phyloP scores from a whole-genome alignment of 805 yeast genomes.

The Metschnikowia aberdeeniae region DNA sequence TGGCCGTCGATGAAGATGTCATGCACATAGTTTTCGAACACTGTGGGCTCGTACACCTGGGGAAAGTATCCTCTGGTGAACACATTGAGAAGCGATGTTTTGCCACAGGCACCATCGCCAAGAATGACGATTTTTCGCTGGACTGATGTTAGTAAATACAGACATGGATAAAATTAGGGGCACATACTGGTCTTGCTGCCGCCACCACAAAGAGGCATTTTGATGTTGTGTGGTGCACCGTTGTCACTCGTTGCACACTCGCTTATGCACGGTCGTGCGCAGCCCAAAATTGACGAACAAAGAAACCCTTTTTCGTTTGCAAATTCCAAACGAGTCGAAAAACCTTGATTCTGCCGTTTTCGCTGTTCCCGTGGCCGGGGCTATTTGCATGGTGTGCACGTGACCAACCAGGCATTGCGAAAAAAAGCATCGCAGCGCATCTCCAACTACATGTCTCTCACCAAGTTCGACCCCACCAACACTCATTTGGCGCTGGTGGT shows the following conservation, averaged over 20 bases:
- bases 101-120: slow-evolving; percentile 99
- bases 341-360: no score
- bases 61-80: slow-evolving; percentile 98
- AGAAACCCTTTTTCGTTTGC: no score
- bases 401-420: slow-evolving; percentile 4
- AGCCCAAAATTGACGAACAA: background rate
- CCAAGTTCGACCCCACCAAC: slow-evolving; percentile 62
- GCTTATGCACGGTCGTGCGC: slow-evolving; percentile 5
- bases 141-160: slow-evolving; percentile 33
- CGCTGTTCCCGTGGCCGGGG: no score
- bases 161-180: background rate
- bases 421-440: slow-evolving; percentile 4
- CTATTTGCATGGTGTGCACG: background rate
- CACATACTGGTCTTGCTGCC: slow-evolving; percentile 41
- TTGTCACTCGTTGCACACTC: background rate
- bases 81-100: slow-evolving; percentile 89
- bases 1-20: slow-evolving; percentile 94
- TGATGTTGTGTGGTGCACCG: no score
- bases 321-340: no score
- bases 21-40: slow-evolving; percentile 94
- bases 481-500: slow-evolving; percentile 59
- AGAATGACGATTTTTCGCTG: slow-evolving; percentile 90
- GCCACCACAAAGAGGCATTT: slow-evolving; percentile 43
- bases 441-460: slow-evolving; percentile 19
- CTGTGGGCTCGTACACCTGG: slow-evolving; percentile 97